phyloP scores from a whole-genome alignment of 805 yeast species.

The Candida nitratophila region DNA sequence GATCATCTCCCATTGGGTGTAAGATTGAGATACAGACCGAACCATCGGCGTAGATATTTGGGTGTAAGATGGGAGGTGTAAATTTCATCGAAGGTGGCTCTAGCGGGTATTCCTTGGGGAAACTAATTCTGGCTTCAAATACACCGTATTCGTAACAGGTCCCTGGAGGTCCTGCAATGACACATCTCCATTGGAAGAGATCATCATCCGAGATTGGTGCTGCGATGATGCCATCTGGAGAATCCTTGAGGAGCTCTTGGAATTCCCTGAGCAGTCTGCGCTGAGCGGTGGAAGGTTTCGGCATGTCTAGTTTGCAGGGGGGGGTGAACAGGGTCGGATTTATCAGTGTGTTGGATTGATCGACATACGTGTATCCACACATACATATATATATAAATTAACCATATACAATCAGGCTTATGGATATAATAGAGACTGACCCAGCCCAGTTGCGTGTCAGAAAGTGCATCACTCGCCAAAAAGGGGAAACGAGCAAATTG shows the following conservation, averaged over 20 bases:
- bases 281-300: slow-evolving; percentile 49
- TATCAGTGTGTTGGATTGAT: not conserved
- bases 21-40: slow-evolving; percentile 92
- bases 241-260: slow-evolving; percentile 75
- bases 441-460: too few species aligned
- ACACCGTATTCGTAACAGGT: slow-evolving; percentile 51
- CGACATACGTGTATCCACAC: too few species aligned
- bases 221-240: slow-evolving; percentile 94
- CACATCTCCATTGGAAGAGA: slow-evolving; percentile 47
- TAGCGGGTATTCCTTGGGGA: slow-evolving; percentile 49
- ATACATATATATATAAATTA: too few species aligned
- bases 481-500: not conserved
- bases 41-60: slow-evolving; percentile 91
- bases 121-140: slow-evolving; percentile 42
- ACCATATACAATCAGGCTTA: too few species aligned
- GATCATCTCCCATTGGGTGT: slow-evolving; percentile 97
- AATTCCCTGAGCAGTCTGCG: slow-evolving; percentile 82
- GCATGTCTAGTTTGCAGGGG: not conserved
- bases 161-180: slow-evolving; percentile 45
- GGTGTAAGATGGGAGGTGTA: slow-evolving; percentile 82
- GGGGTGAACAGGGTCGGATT: too few species aligned
- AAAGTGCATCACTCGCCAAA: too few species aligned
- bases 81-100: slow-evolving; percentile 56
- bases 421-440: too few species aligned
- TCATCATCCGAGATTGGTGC: slow-evolving; percentile 70